Percentiles rank a stretch among this genome's conserved stretches.
These are phyloP conservation scores for Eutypella sp. DNA, from an alignment of 2,329 filamentous ascomycete genomes.

Conservation along the genomic window DNA sequence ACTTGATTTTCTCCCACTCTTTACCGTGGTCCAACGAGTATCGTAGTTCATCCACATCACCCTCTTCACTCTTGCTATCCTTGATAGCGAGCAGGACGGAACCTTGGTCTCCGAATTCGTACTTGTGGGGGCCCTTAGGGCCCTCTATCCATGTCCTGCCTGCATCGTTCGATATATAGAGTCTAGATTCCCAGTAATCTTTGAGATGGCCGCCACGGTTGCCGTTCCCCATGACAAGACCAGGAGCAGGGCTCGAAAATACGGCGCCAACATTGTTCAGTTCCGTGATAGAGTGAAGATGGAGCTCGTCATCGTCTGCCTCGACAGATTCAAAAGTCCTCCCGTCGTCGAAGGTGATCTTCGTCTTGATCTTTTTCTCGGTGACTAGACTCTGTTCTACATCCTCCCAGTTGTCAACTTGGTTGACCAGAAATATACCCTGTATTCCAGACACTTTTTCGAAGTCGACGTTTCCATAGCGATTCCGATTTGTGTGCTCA, in stretches of 20 bases:
- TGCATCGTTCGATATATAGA: conserved; percentile 88
- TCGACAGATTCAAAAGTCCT: conserved; percentile 75
- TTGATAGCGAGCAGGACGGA: conserved; percentile 79
- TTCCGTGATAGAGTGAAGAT: conserved; percentile 89
- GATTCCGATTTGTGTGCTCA: conserved; percentile 85
- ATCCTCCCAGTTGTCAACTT: conserved; percentile 79
- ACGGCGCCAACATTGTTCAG: conserved; percentile 77
- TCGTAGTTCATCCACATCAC: conserved; percentile 51
- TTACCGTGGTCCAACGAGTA: conserved; percentile 91
- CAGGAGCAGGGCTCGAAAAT: conserved; percentile 90
- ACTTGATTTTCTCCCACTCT: conserved; percentile 67
- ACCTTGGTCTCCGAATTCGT: conserved; percentile 92
- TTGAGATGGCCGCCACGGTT: conserved; percentile 76
- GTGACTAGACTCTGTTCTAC: conserved; percentile 50
- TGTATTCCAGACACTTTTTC: conserved; percentile 91
- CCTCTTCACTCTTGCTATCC: conserved; percentile 66
- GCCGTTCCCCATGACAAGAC: conserved; percentile 88
- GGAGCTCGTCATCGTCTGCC: conserved; percentile 62
- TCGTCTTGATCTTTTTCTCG: conserved; percentile 66
- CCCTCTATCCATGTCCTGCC: conserved; percentile 77
- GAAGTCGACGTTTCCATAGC: conserved; percentile 77
- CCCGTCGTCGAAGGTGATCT: conserved; percentile 94
- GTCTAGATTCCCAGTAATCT: conserved; percentile 66
- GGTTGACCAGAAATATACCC: conserved; percentile 86
- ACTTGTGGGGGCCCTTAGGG: conserved; percentile 81